Conservation (phyloP, 257 asterid genomes). For the Gentiana straminea region DNA sequence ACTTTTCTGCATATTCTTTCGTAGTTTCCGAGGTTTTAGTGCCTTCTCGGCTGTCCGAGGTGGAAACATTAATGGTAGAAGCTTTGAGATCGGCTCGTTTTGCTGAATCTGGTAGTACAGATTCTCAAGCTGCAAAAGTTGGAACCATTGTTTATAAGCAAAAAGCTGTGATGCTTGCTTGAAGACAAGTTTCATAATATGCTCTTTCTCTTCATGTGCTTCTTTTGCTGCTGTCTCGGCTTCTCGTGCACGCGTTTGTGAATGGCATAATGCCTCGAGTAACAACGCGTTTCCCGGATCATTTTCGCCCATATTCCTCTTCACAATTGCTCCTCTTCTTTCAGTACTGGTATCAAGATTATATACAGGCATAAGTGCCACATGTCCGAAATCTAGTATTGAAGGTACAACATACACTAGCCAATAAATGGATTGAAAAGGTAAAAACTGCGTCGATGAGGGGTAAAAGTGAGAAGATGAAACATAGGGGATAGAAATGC, state of each 20-base stretch:
- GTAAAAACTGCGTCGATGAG: too few species aligned
- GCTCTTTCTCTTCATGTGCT: constrained; percentile 68
- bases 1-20: constrained; percentile 26
- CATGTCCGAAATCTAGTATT: too few species aligned
- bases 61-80: constrained; percentile 18
- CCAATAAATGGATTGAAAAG: too few species aligned
- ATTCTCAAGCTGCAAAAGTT: constrained; percentile 67
- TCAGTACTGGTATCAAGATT: constrained; percentile 28
- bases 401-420: too few species aligned
- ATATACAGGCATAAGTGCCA: too few species aligned
- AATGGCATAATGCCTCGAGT: constrained; percentile 70
- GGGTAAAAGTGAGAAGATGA: too few species aligned
- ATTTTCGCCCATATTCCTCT: constrained; percentile 10
- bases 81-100: constrained; percentile 25
- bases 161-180: constrained; percentile 82
- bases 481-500: too few species aligned
- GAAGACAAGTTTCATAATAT: constrained; percentile 52
- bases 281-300: constrained; percentile 12
- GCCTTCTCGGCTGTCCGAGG: constrained; percentile 35
- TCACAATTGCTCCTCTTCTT: constrained; percentile 5
- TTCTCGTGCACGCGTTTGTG: constrained; percentile 95
- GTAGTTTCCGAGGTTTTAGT: constrained; percentile 20
- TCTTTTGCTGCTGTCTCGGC: constrained; percentile 69
- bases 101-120: constrained; percentile 42
- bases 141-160: constrained; percentile 86